phyloP scores from a whole-genome alignment of 1,284 basidiomycete species.

The Apiotrichum mycotoxinovorans region DNA sequence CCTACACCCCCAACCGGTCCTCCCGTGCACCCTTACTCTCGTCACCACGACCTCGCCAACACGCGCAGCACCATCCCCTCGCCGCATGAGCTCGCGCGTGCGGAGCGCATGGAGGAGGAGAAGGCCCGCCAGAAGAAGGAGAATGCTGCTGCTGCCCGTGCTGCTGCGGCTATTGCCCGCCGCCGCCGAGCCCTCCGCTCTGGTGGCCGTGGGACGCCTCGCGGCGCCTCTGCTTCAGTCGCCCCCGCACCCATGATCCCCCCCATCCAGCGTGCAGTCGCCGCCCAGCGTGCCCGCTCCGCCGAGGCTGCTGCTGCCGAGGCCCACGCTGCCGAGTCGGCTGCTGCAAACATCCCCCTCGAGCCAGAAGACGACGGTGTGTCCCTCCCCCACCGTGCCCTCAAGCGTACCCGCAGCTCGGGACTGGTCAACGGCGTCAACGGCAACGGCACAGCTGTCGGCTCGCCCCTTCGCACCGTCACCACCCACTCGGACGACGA shows the following conservation, averaged over 20 bases:
- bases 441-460: constrained; percentile 11
- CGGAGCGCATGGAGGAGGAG: constrained; percentile 27
- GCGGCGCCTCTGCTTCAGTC: constrained; percentile 10
- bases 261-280: constrained; percentile 19
- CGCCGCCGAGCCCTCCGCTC: constrained; percentile 17
- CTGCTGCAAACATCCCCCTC: constrained; percentile 5
- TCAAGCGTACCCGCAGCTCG: constrained; percentile 33
- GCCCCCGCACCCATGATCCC: constrained; percentile 20
- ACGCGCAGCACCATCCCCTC: constrained; percentile 31
- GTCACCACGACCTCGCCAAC: constrained; percentile 31
- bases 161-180: constrained; percentile 24
- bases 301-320: constrained; percentile 17
- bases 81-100: constrained; percentile 27
- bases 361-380: constrained; percentile 18
- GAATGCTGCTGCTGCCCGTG: constrained; percentile 30
- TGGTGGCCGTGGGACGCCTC: constrained; percentile 7
- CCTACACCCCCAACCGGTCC: constrained; percentile 8
- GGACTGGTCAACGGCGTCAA: constrained; percentile 19
- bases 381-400: constrained; percentile 11
- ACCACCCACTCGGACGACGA: constrained; percentile 18
- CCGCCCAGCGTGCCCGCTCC: constrained; percentile 16
- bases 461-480: constrained; percentile 30
- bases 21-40: constrained; percentile 33
- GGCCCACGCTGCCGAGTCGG: constrained; percentile 5
- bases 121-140: constrained; percentile 32